These are phyloP conservation scores for Epithemia pelagica DNA, from an alignment of 108 stramenopile species.

Conservation along the genomic window DNA sequence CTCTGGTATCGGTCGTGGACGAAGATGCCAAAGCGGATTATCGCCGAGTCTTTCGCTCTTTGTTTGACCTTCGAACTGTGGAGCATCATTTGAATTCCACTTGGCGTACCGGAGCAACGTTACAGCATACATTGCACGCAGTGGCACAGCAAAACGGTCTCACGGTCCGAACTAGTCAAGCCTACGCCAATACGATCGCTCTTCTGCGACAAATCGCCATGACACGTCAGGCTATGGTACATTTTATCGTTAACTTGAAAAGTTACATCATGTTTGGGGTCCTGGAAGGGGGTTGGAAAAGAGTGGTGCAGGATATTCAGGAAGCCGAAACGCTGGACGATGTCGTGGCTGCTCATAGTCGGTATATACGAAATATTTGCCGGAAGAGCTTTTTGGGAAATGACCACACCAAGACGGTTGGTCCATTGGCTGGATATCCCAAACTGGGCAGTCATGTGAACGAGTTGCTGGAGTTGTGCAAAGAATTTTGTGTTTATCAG, in stretches of 20 bases:
- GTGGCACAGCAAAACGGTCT: conserved; percentile 45
- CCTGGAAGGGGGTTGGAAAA: conserved; percentile 90
- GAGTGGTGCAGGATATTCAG: conserved; percentile 55
- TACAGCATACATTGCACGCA: conserved; percentile 75
- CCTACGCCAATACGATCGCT: conserved; percentile 43
- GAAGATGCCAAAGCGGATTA: conserved; percentile 62
- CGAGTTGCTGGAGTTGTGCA: conserved; percentile 47
- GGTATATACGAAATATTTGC: conserved; percentile 78
- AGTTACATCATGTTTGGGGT: conserved; percentile 98
- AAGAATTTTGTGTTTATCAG: conserved; percentile 79
- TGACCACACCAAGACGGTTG: not conserved
- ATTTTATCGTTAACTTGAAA: conserved; percentile 92
- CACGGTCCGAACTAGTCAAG: conserved; percentile 24
- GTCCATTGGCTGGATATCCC: conserved; percentile 1
- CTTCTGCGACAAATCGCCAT: conserved; percentile 87
- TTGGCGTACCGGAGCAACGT: conserved; percentile 88
- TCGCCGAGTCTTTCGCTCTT: conserved; percentile 77
- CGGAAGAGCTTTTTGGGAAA: conserved; percentile 58
- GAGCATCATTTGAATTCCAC: conserved; percentile 90
- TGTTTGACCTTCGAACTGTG: conserved; percentile 88
- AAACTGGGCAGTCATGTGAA: conserved; percentile 46
- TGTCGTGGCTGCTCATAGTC: conserved; percentile 85
- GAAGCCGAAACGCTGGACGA: conserved; percentile 79
- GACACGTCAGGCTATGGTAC: conserved; percentile 90
- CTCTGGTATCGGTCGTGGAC: conserved; percentile 83